Evolutionary conservation across 2,329 filamentous ascomycete species (phyloP).

Genomic region (Trichophyton schoenleinii): DNA sequence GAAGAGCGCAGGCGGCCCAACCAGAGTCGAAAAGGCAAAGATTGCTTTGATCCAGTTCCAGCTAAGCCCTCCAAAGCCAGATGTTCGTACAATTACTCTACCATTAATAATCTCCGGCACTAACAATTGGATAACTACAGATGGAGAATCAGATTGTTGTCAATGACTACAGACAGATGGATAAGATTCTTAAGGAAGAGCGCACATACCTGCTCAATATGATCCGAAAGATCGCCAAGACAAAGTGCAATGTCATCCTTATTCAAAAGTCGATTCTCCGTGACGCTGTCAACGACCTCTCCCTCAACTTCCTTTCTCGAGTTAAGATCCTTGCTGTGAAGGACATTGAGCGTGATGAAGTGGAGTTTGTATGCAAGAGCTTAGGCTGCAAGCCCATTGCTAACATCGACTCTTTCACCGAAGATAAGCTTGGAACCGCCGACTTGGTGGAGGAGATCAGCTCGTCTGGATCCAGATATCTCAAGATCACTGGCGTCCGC

Average conservation of each 20-base stretch:
- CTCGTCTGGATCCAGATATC: conserved; percentile 75
- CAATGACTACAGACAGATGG: conserved; percentile 99
- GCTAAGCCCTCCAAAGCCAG: conserved; percentile 92
- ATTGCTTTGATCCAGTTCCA: conserved; percentile 98
- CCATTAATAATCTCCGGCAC: conserved; percentile 13
- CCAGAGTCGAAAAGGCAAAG: conserved; percentile 89
- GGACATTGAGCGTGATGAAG: conserved; percentile 96
- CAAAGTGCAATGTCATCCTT: conserved; percentile 95
- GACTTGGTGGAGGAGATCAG: conserved; percentile 90
- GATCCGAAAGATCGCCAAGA: conserved; percentile 99
- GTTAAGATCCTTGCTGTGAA: conserved; percentile 92
- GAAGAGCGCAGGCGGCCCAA: conserved; percentile 83
- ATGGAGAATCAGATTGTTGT: conserved; percentile 99
- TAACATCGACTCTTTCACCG: conserved; percentile 95
- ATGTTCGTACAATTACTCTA: conserved; percentile 45
- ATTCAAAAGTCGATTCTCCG: conserved; percentile 98
- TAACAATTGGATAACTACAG: conserved; percentile 30
- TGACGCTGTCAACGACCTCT: conserved; percentile 94
- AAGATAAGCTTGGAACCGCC: conserved; percentile 91
- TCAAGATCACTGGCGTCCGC: conserved; percentile 89
- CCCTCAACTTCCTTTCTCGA: conserved; percentile 92
- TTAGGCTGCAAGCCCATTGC: conserved; percentile 98
- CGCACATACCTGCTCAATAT: conserved; percentile 95
- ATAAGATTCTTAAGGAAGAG: conserved; percentile 99
- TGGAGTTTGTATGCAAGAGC: conserved; percentile 98